These are phyloP conservation scores for Eimeria acervulina DNA, from an alignment of 169 alveolate genomes.

Conservation along the genomic window DNA sequence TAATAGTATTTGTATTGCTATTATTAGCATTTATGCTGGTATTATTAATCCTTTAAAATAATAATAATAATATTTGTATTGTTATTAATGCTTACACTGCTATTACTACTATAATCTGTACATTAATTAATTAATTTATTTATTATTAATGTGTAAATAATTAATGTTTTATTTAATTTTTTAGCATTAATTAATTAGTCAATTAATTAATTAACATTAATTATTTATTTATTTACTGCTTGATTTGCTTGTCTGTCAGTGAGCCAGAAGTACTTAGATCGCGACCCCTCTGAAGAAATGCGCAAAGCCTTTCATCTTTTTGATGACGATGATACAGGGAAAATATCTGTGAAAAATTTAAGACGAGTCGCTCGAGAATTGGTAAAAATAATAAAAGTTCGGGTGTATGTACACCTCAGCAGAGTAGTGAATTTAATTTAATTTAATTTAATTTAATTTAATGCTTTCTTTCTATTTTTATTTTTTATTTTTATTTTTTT, in stretches of 20 bases:
- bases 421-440: background rate
- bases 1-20: too few species aligned
- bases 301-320: conserved; percentile 96
- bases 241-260: conserved; percentile 84
- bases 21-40: too few species aligned
- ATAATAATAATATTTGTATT: too few species aligned
- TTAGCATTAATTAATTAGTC: too few species aligned
- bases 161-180: background rate
- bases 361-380: conserved; percentile 97
- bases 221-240: too few species aligned
- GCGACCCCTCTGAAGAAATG: conserved; percentile 98
- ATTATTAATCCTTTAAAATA: too few species aligned
- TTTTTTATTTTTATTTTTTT: conserved; percentile 3
- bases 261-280: conserved; percentile 93
- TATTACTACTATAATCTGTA: too few species aligned
- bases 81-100: too few species aligned
- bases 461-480: background rate
- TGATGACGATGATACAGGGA: conserved; percentile 97
- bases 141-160: background rate
- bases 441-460: background rate
- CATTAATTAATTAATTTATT: too few species aligned
- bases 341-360: conserved; percentile 92
- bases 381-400: conserved; percentile 83
- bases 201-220: too few species aligned
- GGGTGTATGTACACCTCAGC: background rate